A percentile compares a stretch with the other conserved stretches of the same genome.
These are phyloP conservation scores for Triticum aestivum DNA, from an alignment of 176 grass and related monocot genomes.

Conservation along the genomic window DNA sequence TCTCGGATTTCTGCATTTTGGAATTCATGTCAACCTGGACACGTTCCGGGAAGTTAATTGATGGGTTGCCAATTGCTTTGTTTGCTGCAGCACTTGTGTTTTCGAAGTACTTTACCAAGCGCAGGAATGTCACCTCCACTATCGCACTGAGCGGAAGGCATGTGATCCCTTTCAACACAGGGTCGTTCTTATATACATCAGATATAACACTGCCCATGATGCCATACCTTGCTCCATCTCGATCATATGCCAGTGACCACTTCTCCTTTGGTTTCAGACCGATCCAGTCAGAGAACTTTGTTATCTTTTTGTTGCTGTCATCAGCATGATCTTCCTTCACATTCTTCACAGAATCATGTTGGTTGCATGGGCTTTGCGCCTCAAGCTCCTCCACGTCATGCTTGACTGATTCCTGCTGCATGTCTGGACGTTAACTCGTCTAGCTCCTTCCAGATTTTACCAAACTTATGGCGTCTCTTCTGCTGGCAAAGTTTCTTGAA, in stretches of 20 bases:
- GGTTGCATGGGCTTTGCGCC: background rate
- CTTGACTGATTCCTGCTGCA: background rate
- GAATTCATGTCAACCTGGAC: conserved; percentile 14
- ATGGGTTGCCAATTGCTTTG: conserved; percentile 11
- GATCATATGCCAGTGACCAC: conserved; percentile 26
- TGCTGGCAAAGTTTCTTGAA: background rate
- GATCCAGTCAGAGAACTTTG: conserved; percentile 19
- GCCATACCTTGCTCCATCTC: conserved; percentile 6
- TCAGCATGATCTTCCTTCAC: background rate
- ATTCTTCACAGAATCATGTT: background rate
- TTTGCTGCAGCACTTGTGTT: conserved; percentile 5
- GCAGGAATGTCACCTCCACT: background rate
- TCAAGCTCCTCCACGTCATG: background rate
- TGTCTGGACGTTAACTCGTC: background rate
- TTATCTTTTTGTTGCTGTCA: background rate
- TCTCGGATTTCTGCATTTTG: conserved; percentile 12
- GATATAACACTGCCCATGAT: conserved; percentile 18
- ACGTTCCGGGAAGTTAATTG: background rate
- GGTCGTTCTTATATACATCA: conserved; percentile 3
- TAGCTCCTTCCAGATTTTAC: conserved; percentile 18
- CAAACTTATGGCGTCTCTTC: background rate
- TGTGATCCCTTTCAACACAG: conserved; percentile 24
- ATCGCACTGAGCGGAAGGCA: conserved; percentile 22
- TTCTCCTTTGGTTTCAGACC: conserved; percentile 23
- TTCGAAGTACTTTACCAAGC: conserved; percentile 8